Base-by-base conservation (phyloP, 257 asterid genomes). In the Solanum piurae region DNA sequence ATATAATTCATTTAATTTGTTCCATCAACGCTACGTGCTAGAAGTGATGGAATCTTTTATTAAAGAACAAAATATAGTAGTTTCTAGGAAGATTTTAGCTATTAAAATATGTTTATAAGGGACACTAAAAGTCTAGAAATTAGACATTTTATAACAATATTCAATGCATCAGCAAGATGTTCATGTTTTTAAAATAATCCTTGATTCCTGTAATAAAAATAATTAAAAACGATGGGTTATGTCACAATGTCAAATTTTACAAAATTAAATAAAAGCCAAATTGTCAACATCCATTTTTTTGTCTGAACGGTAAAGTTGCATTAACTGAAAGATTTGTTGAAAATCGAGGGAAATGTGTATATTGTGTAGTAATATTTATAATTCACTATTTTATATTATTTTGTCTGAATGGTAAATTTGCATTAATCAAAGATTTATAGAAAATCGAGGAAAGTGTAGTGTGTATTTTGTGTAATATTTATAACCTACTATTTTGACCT, bases 61-160 rank as follows among this genome's bases (percentile, higher is more conserved):
- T 75, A 75, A 74, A 75, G 31, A 75, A 75, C 83, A 75, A 73
- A 75, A 23, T 75, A 16, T 74, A 21, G 83, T 23, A 74, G 83
- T 74, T 74, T 74, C 52, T 46, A 37, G 31, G 55, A 74, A 74
- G 52, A 38, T 37, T 74, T 21, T 74, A 74, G 33, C 55, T 74
- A 21, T 38, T 74, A 66, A 13, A 68, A 44, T 84, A 84, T 49
- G 46, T 84, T 72, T 33, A 71, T 29, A 87, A 58, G 25, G 79
- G 88, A 77, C 55, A 34, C 66, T 29, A 8, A 11, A 83, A 86
- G 40, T 87, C 77, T 34, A 8, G 7, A 85, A 83, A 44, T 88
- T 69, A 90, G 87, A 5, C 92, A 44, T 90, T 91, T 49, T 88
- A 20, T 58, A 85, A 87, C 83, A 71, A n/a, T 38, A 37, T 37